These are phyloP conservation scores for Umbilicaria muhlenbergii DNA, from an alignment of 495 filamentous ascomycete species.

Conservation along the genomic window DNA sequence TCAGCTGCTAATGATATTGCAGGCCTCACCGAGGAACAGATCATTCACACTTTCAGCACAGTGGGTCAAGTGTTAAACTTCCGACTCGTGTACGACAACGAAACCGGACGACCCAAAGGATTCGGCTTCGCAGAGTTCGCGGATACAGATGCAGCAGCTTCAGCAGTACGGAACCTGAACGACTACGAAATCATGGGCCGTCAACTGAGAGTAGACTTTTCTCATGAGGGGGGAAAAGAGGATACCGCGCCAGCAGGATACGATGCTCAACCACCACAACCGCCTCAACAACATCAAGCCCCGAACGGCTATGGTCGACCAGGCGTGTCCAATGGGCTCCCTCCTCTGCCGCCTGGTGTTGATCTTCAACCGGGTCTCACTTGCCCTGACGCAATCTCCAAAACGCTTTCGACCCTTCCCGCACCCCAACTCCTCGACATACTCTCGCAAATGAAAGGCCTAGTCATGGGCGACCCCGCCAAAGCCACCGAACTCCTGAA, in stretches of 20 bases:
- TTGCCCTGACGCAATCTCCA: constrained; percentile 80
- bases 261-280: constrained; percentile 20
- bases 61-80: constrained; percentile 87
- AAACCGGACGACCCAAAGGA: constrained; percentile 88
- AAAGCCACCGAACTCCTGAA: constrained; percentile 77
- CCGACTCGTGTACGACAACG: constrained; percentile 85
- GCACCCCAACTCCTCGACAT: constrained; percentile 87
- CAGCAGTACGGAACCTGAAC: constrained; percentile 89
- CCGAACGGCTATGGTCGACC: constrained; percentile 11
- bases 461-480: constrained; percentile 63
- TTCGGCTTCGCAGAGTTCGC: constrained; percentile 93
- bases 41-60: constrained; percentile 74
- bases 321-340: constrained; percentile 31
- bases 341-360: constrained; percentile 68
- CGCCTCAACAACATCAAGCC: constrained; percentile 9
- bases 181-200: constrained; percentile 92
- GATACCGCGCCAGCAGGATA: constrained; percentile 37
- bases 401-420: constrained; percentile 71
- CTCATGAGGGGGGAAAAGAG: constrained; percentile 72
- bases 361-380: constrained; percentile 67
- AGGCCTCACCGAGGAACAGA: constrained; percentile 91
- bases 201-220: constrained; percentile 87
- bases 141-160: constrained; percentile 80
- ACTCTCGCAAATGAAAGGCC: constrained; percentile 81
- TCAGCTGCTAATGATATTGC: constrained; percentile 8